These are phyloP conservation scores for Platanus orientalis DNA, from an alignment of 164 flowering plant genomes.

Conservation along the genomic window DNA sequence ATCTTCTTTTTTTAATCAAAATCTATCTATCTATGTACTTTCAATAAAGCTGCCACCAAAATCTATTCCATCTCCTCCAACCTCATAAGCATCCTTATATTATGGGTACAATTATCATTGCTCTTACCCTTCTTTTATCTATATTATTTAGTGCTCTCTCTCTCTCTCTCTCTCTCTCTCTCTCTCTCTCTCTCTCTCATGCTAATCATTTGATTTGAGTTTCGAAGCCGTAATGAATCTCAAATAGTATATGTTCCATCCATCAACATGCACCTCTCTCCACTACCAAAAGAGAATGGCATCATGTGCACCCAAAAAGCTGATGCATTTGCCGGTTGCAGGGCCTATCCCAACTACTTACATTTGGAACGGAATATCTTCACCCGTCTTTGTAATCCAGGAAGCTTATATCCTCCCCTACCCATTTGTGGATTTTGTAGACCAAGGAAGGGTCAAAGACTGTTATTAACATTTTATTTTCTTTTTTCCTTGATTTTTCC, in stretches of 20 bases:
- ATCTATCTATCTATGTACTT: no score
- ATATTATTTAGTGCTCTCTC: no score
- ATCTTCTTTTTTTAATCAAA: no score
- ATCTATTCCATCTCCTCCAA: conserved; percentile 30
- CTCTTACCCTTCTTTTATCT: background rate
- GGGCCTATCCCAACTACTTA: conserved; percentile 30
- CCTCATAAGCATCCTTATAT: background rate
- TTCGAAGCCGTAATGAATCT: conserved; percentile 23
- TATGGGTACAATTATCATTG: background rate
- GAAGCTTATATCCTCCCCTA: background rate
- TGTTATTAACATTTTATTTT: no score
- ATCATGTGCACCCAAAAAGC: conserved; percentile 48
- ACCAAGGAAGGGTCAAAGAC: no score
- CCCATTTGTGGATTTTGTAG: no score
- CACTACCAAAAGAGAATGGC: conserved; percentile 39
- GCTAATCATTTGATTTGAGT: conserved; percentile 59
- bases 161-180: no score
- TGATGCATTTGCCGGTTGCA: conserved; percentile 29
- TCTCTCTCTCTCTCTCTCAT: conserved; percentile 15
- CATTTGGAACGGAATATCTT: conserved; percentile 23
- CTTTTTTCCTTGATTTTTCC: no score
- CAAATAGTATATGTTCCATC: conserved; percentile 52
- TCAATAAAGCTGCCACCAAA: conserved; percentile 35
- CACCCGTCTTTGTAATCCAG: conserved; percentile 13
- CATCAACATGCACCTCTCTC: conserved; percentile 31